phyloP scores from a whole-genome alignment of 345 rosid genomes.

The sweet orange (Citrus sinensis) region DVS_A1.0 CM039163.1:14692001-14692500 shows the following conservation, averaged over 20 bases:
- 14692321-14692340: constrained; percentile 11
- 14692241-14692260: neutral
- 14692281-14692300: constrained; percentile 17
- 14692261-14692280: constrained; percentile 13
- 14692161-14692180: constrained; percentile 28
- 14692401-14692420: neutral
- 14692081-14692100: constrained; percentile 48
- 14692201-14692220: constrained; percentile 27
- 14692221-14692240: constrained; percentile 23
- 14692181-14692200: constrained; percentile 20
- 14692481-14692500: constrained; percentile 24
- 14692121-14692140: constrained; percentile 41
- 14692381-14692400: neutral
- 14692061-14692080: constrained; percentile 49
- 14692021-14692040: constrained; percentile 28
- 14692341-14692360: constrained; percentile 24
- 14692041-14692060: constrained; percentile 37
- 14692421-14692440: neutral
- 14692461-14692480: constrained; percentile 13
- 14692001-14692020: neutral
- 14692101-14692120: constrained; percentile 49
- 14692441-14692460: constrained; percentile 22
- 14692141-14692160: constrained; percentile 42
- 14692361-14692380: constrained; percentile 11
- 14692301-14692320: neutral